Conservation (phyloP, 2,329 filamentous ascomycete species). For the Helicocarpus griseus region DNA sequence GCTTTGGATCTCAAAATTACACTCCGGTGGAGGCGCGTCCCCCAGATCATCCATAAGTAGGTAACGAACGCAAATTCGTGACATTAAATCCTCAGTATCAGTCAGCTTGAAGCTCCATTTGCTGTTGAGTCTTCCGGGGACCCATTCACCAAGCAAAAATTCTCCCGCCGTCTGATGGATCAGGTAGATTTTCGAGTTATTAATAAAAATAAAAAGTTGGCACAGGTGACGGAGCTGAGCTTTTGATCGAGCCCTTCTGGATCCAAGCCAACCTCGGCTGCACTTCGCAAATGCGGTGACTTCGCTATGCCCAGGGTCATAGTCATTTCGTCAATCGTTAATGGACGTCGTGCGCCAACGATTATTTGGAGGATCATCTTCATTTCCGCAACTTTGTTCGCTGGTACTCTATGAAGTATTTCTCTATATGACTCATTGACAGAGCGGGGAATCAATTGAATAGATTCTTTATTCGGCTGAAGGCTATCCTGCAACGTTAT, state of each 20-base stretch:
- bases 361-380: conserved; percentile 16
- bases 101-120: neutral
- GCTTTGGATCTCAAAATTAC: neutral
- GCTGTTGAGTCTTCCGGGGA: too few species aligned
- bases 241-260: neutral
- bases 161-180: conserved; percentile 23
- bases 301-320: conserved; percentile 12
- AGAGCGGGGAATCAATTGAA: conserved; percentile 13
- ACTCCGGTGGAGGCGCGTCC: too few species aligned
- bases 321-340: conserved; percentile 18
- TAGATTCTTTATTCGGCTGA: conserved; percentile 7
- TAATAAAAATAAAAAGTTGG: conserved; percentile 19
- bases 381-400: neutral
- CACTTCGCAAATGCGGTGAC: too few species aligned
- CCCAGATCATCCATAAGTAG: neutral
- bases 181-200: conserved; percentile 17
- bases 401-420: conserved; percentile 12
- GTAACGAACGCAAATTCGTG: neutral
- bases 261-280: conserved; percentile 5
- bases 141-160: too few species aligned
- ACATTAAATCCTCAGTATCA: neutral
- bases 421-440: conserved; percentile 22
- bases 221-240: conserved; percentile 14
- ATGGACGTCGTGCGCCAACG: conserved; percentile 17
- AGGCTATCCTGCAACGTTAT: conserved; percentile 8